Evolutionary conservation across 331 rosid genomes (phyloP).

Genomic region (Spiraea crenata): DNA sequence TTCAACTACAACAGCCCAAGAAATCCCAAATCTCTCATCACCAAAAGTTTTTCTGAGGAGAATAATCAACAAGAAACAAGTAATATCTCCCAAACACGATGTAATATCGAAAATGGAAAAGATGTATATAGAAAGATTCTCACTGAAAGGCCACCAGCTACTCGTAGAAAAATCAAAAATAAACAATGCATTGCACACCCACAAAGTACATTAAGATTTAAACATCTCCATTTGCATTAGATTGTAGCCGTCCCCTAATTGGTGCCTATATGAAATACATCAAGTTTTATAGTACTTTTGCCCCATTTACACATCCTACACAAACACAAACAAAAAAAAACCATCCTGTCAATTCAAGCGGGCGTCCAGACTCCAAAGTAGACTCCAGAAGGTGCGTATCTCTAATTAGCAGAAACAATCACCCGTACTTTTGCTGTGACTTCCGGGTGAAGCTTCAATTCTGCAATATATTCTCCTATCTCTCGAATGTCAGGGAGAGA

Average conservation of each 20-base stretch:
- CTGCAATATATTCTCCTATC: conserved; percentile 77
- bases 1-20: neutral
- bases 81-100: neutral
- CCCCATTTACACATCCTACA: conserved; percentile 7
- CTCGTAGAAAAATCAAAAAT: neutral
- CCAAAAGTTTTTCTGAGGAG: neutral
- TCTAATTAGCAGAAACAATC: conserved; percentile 65
- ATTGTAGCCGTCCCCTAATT: neutral
- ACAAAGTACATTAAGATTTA: conserved; percentile 1
- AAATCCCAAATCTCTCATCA: neutral
- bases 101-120: neutral
- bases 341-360: neutral
- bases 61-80: neutral
- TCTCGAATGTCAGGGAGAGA: conserved; percentile 76
- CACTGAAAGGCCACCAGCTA: neutral
- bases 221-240: conserved; percentile 4
- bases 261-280: neutral
- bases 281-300: neutral
- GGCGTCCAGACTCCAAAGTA: conserved; percentile 12
- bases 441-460: conserved; percentile 87
- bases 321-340: neutral
- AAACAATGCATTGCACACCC: neutral
- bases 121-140: neutral
- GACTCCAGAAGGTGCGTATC: conserved; percentile 20
- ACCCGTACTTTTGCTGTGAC: conserved; percentile 67